These are phyloP conservation scores for Colletotrichum falcatum DNA, from an alignment of 2,329 filamentous ascomycete genomes.

Conservation along the genomic window DNA sequence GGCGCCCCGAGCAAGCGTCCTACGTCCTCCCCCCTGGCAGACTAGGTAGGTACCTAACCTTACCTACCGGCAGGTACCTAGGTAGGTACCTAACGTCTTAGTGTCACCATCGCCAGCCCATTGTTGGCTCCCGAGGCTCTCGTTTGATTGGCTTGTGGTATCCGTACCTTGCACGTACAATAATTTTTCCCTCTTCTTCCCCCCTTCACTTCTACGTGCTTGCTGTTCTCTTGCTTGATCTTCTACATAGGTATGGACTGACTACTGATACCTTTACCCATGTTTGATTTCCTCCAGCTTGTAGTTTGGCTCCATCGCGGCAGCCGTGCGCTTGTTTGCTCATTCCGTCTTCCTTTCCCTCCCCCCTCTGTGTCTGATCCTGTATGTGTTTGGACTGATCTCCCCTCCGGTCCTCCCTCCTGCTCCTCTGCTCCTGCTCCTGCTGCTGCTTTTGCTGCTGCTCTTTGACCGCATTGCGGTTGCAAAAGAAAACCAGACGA, in stretches of 20 bases:
- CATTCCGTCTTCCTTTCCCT: neutral
- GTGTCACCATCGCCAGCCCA: neutral
- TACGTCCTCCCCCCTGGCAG: neutral
- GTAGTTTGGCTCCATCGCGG: conserved; percentile 4
- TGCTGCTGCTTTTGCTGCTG: neutral
- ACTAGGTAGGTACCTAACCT: neutral
- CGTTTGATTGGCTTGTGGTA: conserved; percentile 9
- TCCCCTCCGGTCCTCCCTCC: neutral
- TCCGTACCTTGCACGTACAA: neutral
- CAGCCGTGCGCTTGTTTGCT: conserved; percentile 8
- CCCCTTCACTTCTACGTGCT: neutral
- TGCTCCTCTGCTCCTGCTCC: neutral
- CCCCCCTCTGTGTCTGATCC: conserved; percentile 1
- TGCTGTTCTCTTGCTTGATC: too few species aligned
- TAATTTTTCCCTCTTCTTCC: neutral
- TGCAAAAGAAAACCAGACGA: conserved; percentile 28
- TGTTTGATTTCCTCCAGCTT: neutral
- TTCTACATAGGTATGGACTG: neutral
- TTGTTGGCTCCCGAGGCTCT: conserved; percentile 4
- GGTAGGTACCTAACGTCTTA: too few species aligned
- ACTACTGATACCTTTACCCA: too few species aligned
- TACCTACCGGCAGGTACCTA: too few species aligned
- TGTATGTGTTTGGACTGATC: neutral
- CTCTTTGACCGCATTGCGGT: conserved; percentile 29
- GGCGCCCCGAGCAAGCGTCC: conserved; percentile 17